A percentile compares a stretch with the other conserved stretches of the same genome.
phyloP scores from a whole-genome alignment of 495 filamentous ascomycete species.

The Trichoderma erinaceum region DNA sequence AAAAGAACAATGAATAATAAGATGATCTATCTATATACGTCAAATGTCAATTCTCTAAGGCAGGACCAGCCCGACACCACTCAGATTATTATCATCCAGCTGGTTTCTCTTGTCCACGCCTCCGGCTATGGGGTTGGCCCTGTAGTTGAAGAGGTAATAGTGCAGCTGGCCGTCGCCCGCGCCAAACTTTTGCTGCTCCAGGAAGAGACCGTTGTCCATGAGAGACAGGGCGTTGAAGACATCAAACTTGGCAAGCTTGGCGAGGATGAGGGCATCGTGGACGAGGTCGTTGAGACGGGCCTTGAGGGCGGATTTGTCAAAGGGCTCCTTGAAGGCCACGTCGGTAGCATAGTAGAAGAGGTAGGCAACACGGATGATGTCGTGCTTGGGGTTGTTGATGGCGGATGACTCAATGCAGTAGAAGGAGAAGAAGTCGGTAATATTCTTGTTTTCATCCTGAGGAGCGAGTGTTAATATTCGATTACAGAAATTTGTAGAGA shows the following conservation, averaged over 20 bases:
- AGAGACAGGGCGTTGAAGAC: slow-evolving; percentile 94
- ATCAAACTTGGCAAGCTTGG: slow-evolving; percentile 83
- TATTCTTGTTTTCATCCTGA: slow-evolving; percentile 53
- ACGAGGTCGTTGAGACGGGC: slow-evolving; percentile 68
- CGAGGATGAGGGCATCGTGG: slow-evolving; percentile 78
- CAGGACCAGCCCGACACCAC: slow-evolving; percentile 87
- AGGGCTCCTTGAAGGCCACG: slow-evolving; percentile 56
- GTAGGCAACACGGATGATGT: slow-evolving; percentile 77
- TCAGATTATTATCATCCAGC: slow-evolving; percentile 65
- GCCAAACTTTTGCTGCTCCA: slow-evolving; percentile 88
- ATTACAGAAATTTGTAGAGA: background rate
- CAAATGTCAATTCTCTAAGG: slow-evolving; percentile 35
- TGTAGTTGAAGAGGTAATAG: slow-evolving; percentile 96
- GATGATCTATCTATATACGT: background rate
- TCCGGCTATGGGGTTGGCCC: slow-evolving; percentile 69
- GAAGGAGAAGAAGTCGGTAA: slow-evolving; percentile 96
- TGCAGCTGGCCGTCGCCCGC: slow-evolving; percentile 89
- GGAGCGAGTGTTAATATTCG: background rate
- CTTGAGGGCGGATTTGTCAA: slow-evolving; percentile 54
- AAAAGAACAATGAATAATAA: background rate
- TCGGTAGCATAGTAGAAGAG: slow-evolving; percentile 95
- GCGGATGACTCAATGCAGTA: slow-evolving; percentile 91
- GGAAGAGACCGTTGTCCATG: slow-evolving; percentile 88
- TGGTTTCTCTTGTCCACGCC: slow-evolving; percentile 74
- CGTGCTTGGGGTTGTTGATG: slow-evolving; percentile 70